Base-by-base conservation (phyloP, 495 filamentous ascomycete genomes). In the Penicillium daleae region DNA sequence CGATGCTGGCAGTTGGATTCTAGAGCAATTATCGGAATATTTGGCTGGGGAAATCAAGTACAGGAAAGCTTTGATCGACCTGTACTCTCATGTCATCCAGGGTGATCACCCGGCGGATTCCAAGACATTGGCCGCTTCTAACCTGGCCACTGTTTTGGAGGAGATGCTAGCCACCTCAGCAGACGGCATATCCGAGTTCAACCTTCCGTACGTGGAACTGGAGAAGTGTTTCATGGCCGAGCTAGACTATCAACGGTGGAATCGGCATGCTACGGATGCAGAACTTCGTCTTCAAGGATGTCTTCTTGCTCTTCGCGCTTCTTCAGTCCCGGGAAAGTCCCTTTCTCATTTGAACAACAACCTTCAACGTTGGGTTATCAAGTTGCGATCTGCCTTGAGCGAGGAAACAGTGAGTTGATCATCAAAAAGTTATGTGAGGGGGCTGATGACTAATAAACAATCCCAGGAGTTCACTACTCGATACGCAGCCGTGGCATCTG, bases 381-480 rank as follows among this genome's bases (percentile, higher is more conserved):
- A 72, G 33, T 65, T 80, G 22, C 74, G 71, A 32, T 78, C 71
- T 49, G 77, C 78, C 0, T 63, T 81, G 50, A 68, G 71, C 37
- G 78, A 81, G 64, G 78, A 80, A 66, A 80, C 78, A 0, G 79
- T 81, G 62, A 62, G 77, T 71, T n/a, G n/a, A n/a, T n/a, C n/a
- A n/a, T n/a, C n/a, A n/a, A n/a, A n/a, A n/a, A n/a, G n/a, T n/a
- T n/a, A n/a, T n/a, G n/a, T n/a, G n/a, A n/a, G 46, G 24, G n/a
- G 1, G 12, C 46, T 12, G 15, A 8, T n/a, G 4, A 27, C 24
- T 50, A 50, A 50, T 24, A 12, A 67, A 29, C 8, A 26, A 22
- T 58, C 2, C 31, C 49, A 92, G 89, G 83, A 87, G 61, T 90
- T 90, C 56, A 86, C 87, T 53, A 87, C 86, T 1, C 81, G 90